phyloP scores from a whole-genome alignment of 805 yeast species.

The Debaryomyces castellii region DNA sequence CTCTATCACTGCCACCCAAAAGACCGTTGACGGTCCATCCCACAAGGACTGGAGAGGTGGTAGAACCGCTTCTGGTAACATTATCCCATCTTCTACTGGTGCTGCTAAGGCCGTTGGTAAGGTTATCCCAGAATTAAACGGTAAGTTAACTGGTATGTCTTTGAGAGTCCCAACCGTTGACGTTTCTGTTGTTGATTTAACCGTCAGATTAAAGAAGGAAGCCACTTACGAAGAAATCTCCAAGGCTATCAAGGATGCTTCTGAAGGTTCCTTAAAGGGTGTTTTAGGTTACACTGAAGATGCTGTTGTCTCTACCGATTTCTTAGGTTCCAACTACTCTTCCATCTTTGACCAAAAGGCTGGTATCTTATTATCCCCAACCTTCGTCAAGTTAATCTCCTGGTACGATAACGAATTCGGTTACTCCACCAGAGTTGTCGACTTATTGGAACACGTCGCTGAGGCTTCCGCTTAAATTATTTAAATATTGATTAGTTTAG shows the following conservation, averaged over 20 bases:
- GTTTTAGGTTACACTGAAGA: constrained; percentile 89
- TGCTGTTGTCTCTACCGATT: constrained; percentile 88
- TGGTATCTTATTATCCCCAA: constrained; percentile 83
- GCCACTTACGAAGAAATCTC: constrained; percentile 84
- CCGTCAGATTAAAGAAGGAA: constrained; percentile 74
- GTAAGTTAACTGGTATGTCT: constrained; percentile 92
- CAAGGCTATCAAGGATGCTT: constrained; percentile 69
- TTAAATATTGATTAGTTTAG: constrained; percentile 9
- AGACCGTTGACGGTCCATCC: constrained; percentile 96
- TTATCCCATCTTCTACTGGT: constrained; percentile 94
- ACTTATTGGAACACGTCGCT: constrained; percentile 80
- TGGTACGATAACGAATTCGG: constrained; percentile 98
- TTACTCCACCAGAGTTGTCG: constrained; percentile 95
- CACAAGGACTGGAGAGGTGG: constrained; percentile 99
- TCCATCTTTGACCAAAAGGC: constrained; percentile 91
- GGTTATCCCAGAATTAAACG: constrained; percentile 87
- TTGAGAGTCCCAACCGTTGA: constrained; percentile 93
- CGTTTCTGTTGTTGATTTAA: constrained; percentile 90
- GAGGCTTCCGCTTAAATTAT: constrained; percentile 29
- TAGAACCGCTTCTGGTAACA: constrained; percentile 93
- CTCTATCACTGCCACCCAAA: constrained; percentile 94
- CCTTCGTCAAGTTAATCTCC: constrained; percentile 85
- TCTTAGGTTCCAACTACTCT: constrained; percentile 79
- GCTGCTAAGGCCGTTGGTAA: constrained; percentile 98
- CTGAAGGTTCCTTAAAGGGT: constrained; percentile 79